A percentile compares a stretch with the other conserved stretches of the same genome.
Evolutionary conservation across 495 filamentous ascomycete species (phyloP).

Genomic region (Trichoderma orchidacearum): DNA sequence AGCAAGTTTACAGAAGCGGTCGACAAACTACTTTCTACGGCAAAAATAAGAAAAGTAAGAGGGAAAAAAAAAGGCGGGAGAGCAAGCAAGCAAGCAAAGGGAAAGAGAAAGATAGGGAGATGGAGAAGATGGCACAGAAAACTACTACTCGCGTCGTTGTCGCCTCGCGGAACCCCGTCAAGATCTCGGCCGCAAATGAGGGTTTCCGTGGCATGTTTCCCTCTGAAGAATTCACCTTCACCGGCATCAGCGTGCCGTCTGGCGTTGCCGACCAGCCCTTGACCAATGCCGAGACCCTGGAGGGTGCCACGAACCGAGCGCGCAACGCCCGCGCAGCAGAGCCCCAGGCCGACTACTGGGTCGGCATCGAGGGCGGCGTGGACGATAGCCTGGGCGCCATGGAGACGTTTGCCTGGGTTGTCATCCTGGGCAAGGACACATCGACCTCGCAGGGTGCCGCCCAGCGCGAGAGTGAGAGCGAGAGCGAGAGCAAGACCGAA

Average conservation of each 20-base stretch:
- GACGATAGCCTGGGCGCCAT: conserved; percentile 5
- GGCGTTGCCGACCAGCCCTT: conserved; percentile 16
- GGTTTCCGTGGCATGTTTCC: conserved; percentile 16
- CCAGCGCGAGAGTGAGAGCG: too few species aligned
- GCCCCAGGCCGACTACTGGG: conserved; percentile 12
- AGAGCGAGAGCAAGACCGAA: background rate
- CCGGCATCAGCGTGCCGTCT: conserved; percentile 14
- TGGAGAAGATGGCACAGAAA: background rate
- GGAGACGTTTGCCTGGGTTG: conserved; percentile 17
- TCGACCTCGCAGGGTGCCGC: background rate
- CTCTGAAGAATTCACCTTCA: conserved; percentile 10
- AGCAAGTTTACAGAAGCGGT: too few species aligned
- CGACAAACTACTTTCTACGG: too few species aligned
- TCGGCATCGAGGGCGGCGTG: conserved; percentile 17
- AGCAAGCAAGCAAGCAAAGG: too few species aligned
- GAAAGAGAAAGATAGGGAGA: background rate
- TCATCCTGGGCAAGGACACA: conserved; percentile 4
- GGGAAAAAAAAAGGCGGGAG: too few species aligned
- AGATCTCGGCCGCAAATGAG: conserved; percentile 9
- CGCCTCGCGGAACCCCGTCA: conserved; percentile 14
- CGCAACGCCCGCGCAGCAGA: conserved; percentile 6
- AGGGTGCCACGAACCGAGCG: conserved; percentile 13
- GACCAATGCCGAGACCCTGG: conserved; percentile 11
- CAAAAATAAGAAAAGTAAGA: background rate
- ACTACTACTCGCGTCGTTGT: conserved; percentile 5